Percentiles rank a stretch among this genome's conserved stretches.
These are phyloP conservation scores for Suhomyces sp. DNA, from an alignment of 805 yeast genomes.

Conservation along the genomic window DNA sequence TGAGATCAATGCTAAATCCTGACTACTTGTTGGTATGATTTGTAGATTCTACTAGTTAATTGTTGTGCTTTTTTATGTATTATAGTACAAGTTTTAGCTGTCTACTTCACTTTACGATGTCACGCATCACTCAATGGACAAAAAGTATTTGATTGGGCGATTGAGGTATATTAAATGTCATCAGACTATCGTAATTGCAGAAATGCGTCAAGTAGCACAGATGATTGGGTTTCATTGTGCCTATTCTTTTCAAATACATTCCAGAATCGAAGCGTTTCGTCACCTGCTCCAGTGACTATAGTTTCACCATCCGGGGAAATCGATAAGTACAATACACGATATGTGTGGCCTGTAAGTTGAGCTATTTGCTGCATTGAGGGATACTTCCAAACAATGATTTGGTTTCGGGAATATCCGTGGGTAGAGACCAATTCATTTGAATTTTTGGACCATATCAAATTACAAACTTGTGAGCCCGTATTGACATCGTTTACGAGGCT, in stretches of 20 bases:
- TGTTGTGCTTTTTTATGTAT: neutral
- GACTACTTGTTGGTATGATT: constrained; percentile 24
- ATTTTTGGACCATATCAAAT: constrained; percentile 87
- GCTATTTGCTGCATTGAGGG: constrained; percentile 92
- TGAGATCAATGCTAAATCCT: constrained; percentile 27
- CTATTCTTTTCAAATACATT: constrained; percentile 82
- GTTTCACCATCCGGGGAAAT: constrained; percentile 96
- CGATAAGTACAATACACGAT: constrained; percentile 83
- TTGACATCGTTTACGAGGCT: constrained; percentile 73
- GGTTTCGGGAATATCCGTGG: constrained; percentile 90
- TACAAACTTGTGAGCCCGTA: constrained; percentile 96
- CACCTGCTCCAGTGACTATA: constrained; percentile 97
- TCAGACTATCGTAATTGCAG: constrained; percentile 58
- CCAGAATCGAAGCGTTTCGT: constrained; percentile 95
- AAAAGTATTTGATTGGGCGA: neutral
- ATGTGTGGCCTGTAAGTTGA: constrained; percentile 90
- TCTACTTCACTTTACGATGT: neutral
- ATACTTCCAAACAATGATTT: constrained; percentile 90
- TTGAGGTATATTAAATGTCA: neutral
- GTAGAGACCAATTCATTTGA: constrained; percentile 91
- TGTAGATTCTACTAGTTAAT: neutral
- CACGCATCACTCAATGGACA: too few species aligned
- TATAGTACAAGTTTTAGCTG: neutral
- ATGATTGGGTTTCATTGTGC: constrained; percentile 54
- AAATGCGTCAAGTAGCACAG: constrained; percentile 69